Evolutionary conservation across 2,329 filamentous ascomycete species (phyloP).

Genomic region (Trichoderma sp.): DNA sequence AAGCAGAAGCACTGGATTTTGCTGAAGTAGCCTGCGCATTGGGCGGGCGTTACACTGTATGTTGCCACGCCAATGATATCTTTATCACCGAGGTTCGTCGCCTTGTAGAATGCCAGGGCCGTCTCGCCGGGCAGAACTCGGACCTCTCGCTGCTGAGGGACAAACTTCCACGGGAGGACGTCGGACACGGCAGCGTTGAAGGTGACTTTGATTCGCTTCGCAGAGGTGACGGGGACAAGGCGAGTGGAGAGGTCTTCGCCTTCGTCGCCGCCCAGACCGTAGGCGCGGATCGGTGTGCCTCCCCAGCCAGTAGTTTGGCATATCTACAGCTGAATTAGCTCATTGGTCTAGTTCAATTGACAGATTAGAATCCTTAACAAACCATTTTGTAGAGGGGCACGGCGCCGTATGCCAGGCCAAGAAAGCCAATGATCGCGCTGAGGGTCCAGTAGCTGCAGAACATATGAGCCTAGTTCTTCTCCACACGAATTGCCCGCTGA

Average conservation of each 20-base stretch:
- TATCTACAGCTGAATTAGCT: constrained; percentile 53
- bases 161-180: constrained; percentile 95
- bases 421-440: constrained; percentile 77
- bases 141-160: constrained; percentile 94
- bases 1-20: constrained; percentile 99
- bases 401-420: constrained; percentile 79
- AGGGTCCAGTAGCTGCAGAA: constrained; percentile 69
- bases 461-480: constrained; percentile 31
- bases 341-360: constrained; percentile 24
- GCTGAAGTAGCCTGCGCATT: constrained; percentile 96
- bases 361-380: not conserved
- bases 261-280: constrained; percentile 51
- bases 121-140: constrained; percentile 95
- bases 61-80: constrained; percentile 99
- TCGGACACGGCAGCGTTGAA: constrained; percentile 97
- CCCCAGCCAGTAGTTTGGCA: constrained; percentile 89
- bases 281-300: constrained; percentile 86
- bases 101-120: constrained; percentile 95
- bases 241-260: constrained; percentile 71
- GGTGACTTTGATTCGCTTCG: constrained; percentile 87
- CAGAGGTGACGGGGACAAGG: constrained; percentile 77
- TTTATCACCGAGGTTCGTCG: constrained; percentile 83
- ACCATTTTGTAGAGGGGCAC: constrained; percentile 90
- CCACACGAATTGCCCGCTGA: constrained; percentile 23
- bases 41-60: constrained; percentile 93